Evolutionary conservation across 495 filamentous ascomycete species (phyloP).

Genomic region (Penicillium coprophilum): DNA sequence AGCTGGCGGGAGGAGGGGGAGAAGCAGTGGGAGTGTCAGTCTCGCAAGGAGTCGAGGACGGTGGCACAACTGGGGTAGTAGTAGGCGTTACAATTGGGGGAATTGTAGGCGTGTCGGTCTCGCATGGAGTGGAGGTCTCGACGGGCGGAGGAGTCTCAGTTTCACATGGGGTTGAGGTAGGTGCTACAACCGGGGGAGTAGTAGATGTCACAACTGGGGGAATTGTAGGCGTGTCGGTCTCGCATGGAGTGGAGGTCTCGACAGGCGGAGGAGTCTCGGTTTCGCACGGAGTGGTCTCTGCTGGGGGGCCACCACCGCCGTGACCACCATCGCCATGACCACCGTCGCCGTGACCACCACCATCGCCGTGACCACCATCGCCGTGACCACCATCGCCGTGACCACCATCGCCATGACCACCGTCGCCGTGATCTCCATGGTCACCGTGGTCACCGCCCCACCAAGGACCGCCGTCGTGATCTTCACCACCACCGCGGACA

Average conservation of each 20-base stretch:
- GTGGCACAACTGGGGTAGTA: conserved; percentile 21
- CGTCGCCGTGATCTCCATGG: conserved; percentile 1
- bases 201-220: conserved; percentile 7
- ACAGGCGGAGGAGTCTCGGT: conserved; percentile 9
- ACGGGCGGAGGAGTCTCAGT: conserved; percentile 7
- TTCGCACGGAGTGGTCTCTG: conserved; percentile 16
- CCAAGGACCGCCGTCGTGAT: conserved; percentile 7
- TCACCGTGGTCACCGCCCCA: conserved; percentile 3
- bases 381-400: not conserved
- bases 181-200: conserved; percentile 4
- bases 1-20: not conserved
- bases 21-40: conserved; percentile 4
- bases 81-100: conserved; percentile 1
- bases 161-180: conserved; percentile 16
- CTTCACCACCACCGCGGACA: conserved; percentile 14
- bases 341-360: conserved; percentile 2
- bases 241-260: conserved; percentile 9
- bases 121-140: conserved; percentile 11
- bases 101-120: conserved; percentile 4
- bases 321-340: conserved; percentile 3
- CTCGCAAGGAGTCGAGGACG: conserved; percentile 18
- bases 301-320: not conserved
- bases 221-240: conserved; percentile 13
- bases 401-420: conserved; percentile 2
- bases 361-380: conserved; percentile 2